phyloP scores from a whole-genome alignment of 352 stramenopile genomes.

The Phytopythium chamaehyphon region DNA sequence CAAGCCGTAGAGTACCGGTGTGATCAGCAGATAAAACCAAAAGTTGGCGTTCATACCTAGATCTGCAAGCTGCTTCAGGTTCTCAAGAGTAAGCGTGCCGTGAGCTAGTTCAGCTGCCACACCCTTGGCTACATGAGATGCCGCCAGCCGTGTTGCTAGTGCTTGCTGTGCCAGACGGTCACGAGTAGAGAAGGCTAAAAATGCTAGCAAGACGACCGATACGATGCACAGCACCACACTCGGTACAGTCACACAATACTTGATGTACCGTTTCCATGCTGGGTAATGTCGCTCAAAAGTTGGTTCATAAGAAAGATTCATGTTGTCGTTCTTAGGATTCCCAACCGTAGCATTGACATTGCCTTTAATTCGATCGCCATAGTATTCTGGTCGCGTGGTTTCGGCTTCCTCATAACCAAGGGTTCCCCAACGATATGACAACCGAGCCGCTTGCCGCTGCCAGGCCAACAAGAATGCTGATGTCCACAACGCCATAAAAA shows the following conservation, averaged over 20 bases:
- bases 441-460: constrained; percentile 61
- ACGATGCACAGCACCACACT: constrained; percentile 55
- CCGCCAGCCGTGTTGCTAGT: constrained; percentile 37
- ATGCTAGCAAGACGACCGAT: constrained; percentile 50
- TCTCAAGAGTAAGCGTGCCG: constrained; percentile 50
- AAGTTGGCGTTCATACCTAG: constrained; percentile 77
- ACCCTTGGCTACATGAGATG: constrained; percentile 38
- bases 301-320: background rate
- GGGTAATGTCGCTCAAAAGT: constrained; percentile 41
- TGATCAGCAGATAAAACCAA: constrained; percentile 84
- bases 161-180: constrained; percentile 67
- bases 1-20: constrained; percentile 82
- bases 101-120: constrained; percentile 33
- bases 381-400: constrained; percentile 79
- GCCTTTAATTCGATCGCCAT: constrained; percentile 37
- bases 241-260: constrained; percentile 70
- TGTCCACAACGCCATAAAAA: constrained; percentile 90
- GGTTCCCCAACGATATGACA: constrained; percentile 89
- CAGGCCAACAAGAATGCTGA: constrained; percentile 88
- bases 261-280: constrained; percentile 66
- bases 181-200: constrained; percentile 68
- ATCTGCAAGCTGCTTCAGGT: constrained; percentile 37
- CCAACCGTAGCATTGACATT: background rate
- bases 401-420: constrained; percentile 88
- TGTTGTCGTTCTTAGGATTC: constrained; percentile 1